Base-by-base conservation (phyloP, 805 yeast species). In the Kuraishia molischiana region DNA sequence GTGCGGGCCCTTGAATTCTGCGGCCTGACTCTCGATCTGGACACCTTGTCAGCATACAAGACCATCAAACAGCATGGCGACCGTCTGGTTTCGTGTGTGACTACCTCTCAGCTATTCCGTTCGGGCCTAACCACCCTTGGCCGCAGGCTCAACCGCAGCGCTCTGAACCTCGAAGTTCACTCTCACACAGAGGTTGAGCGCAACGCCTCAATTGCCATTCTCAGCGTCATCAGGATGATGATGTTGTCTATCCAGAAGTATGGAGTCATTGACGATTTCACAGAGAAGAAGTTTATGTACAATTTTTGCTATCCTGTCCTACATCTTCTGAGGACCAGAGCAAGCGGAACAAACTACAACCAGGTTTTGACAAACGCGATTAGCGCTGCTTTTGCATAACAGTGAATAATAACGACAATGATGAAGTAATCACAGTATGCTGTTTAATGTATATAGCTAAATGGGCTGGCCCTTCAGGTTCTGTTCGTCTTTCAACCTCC, bases 401-500 rank as follows among this genome's bases (percentile, higher is more conserved):
- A n/a, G n/a, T n/a, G n/a, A n/a, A n/a, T n/a, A n/a, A n/a, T n/a
- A n/a, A n/a, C n/a, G n/a, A n/a, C n/a, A n/a, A n/a, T n/a, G n/a
- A n/a, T n/a, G n/a, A n/a, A n/a, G n/a, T n/a, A n/a, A n/a, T n/a
- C n/a, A n/a, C n/a, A n/a, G n/a, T n/a, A n/a, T n/a, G n/a, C n/a
- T n/a, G n/a, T n/a, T n/a, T n/a, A n/a, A n/a, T n/a, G n/a, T n/a
- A n/a, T n/a, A n/a, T n/a, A n/a, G n/a, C n/a, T n/a, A 22, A 8
- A 22, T 22, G 11, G 26, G 10, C 26, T 22, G 26, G 10, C 66
- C 71, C 48, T 77, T 77, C 42, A 86, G 60, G 48, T 83, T 83
- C 46, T 79, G 79, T 38, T 70, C 76, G 57, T 86, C 94, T 45
- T 84, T 79, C 43, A 69, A 61, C 46, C 65, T 67, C 41, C 96